These are phyloP conservation scores for Colletotrichum sp. DNA, from an alignment of 2,329 filamentous ascomycete species.

Conservation along the genomic window DNA sequence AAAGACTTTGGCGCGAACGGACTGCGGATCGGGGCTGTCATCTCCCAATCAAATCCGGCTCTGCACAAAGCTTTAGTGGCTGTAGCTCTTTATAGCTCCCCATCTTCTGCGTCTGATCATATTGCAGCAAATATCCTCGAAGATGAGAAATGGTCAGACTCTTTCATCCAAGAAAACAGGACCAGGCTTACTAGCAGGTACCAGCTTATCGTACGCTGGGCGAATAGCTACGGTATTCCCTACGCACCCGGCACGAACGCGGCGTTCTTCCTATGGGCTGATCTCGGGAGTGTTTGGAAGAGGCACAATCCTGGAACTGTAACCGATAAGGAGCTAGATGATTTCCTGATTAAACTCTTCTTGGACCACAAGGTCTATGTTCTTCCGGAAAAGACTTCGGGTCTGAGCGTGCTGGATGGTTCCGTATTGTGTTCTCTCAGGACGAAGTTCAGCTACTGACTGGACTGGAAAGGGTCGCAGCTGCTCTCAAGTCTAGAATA, in stretches of 20 bases:
- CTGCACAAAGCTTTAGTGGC: slow-evolving; percentile 25
- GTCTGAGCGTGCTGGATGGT: slow-evolving; percentile 41
- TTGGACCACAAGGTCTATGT: slow-evolving; percentile 37
- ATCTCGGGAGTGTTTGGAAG: slow-evolving; percentile 55
- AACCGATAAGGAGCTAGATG: slow-evolving; percentile 67
- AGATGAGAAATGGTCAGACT: slow-evolving; percentile 34
- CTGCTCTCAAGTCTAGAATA: background rate
- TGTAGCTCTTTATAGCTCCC: slow-evolving; percentile 1
- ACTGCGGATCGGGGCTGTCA: slow-evolving; percentile 41
- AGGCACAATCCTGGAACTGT: slow-evolving; percentile 76
- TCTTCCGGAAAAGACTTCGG: slow-evolving; percentile 41
- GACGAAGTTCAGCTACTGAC: slow-evolving; percentile 31
- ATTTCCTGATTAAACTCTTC: slow-evolving; percentile 12
- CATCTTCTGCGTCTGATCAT: background rate
- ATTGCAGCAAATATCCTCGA: slow-evolving; percentile 16
- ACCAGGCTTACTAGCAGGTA: slow-evolving; percentile 43
- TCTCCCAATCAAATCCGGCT: slow-evolving; percentile 8
- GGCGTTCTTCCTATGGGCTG: slow-evolving; percentile 60
- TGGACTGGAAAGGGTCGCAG: slow-evolving; percentile 11
- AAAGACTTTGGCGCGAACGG: slow-evolving; percentile 52
- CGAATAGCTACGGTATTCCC: slow-evolving; percentile 44
- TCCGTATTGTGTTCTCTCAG: slow-evolving; percentile 43
- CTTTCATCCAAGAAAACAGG: slow-evolving; percentile 49
- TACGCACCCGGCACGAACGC: slow-evolving; percentile 55
- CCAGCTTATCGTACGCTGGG: slow-evolving; percentile 37